Percentiles rank a stretch among this genome's conserved stretches.
phyloP scores from a whole-genome alignment of 2,329 filamentous ascomycete genomes.

The Calonectria pseudoturangicola region DNA sequence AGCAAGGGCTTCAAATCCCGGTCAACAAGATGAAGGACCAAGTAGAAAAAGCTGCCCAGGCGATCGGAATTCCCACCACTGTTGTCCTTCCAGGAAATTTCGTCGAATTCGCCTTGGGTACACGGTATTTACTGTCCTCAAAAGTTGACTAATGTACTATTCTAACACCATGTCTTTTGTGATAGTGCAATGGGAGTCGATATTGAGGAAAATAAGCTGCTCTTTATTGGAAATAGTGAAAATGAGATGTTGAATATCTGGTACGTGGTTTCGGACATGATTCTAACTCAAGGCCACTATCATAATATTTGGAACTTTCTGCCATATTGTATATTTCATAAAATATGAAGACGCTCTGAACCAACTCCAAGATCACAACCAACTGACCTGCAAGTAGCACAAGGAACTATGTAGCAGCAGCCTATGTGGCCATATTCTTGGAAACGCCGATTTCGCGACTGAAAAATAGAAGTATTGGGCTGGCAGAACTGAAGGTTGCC shows the following conservation, averaged over 20 bases:
- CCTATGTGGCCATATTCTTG: slow-evolving; percentile 27
- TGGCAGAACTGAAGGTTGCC: slow-evolving; percentile 20
- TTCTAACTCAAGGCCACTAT: neutral
- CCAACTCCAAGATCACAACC: neutral
- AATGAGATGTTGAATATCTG: slow-evolving; percentile 26
- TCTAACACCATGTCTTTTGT: neutral
- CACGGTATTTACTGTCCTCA: neutral
- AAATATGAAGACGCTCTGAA: neutral
- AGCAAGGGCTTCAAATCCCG: slow-evolving; percentile 10
- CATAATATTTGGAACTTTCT: neutral
- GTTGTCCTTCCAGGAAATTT: slow-evolving; percentile 27
- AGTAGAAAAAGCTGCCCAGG: slow-evolving; percentile 19
- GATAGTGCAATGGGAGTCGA: slow-evolving; percentile 30
- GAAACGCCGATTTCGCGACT: slow-evolving; percentile 13
- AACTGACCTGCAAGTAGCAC: neutral
- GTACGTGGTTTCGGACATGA: slow-evolving; percentile 2
- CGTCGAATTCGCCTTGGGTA: slow-evolving; percentile 28
- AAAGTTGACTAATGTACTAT: too few relatives aligned
- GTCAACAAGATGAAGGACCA: slow-evolving; percentile 22
- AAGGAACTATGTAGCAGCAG: slow-evolving; percentile 31
- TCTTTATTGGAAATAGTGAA: slow-evolving; percentile 12
- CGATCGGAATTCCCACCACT: slow-evolving; percentile 23
- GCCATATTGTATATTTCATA: neutral
- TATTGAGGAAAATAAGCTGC: slow-evolving; percentile 17
- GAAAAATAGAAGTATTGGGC: slow-evolving; percentile 21